Evolutionary conservation across 2,329 filamentous ascomycete species (phyloP), one percentile per base, ranked within the genome.

Genomic region (Grosmannia huntii): DNA sequence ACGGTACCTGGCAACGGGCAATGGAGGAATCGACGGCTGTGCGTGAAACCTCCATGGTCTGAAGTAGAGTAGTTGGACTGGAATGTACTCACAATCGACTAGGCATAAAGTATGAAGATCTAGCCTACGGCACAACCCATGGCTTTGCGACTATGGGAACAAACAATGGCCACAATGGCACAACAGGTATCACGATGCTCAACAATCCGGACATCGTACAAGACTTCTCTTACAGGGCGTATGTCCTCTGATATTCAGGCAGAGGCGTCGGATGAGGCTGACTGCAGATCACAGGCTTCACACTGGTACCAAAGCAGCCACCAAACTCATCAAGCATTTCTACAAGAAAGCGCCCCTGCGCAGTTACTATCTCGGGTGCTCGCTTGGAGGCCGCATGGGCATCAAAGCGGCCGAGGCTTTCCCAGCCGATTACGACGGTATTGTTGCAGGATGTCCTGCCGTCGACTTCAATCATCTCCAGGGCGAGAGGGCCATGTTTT

Each of bases 311-410:
- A 70, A 73, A 0, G 63, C 75, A 1, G 77, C 75, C 14, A 83
- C 80, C 63, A 59, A 71, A 21, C 67, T 83, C 23, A 70, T 72
- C 2, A 63, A 73, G 16, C 64, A 67, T 0, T 81, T 79, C 66
- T 84, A 83, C 63, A 67, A 68, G 2, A 60, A 59, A 3, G 4
- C 31, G 0, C 65, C 71, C 0, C 66, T 68, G 0, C 76, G 75
- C 56, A 75, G 73, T 0, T 84, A 84, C 66, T 84, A 77, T 60
- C 64, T 76, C 2, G 82, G 82, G 9, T 84, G 82, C 64, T 83
- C 79, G 0, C 76, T 79, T 0, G 82, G 83, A 7, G 81, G 82
- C 0, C 72, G 81, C 0, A 79, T 84, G 69, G 82, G 79, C 4
- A 69, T 81, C 38, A 78, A 78, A 57, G 74, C 75, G 7, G 75